phyloP scores from a whole-genome alignment of 768 basidiomycete genomes.

The Rhodotorula taiwanensis region DNA sequence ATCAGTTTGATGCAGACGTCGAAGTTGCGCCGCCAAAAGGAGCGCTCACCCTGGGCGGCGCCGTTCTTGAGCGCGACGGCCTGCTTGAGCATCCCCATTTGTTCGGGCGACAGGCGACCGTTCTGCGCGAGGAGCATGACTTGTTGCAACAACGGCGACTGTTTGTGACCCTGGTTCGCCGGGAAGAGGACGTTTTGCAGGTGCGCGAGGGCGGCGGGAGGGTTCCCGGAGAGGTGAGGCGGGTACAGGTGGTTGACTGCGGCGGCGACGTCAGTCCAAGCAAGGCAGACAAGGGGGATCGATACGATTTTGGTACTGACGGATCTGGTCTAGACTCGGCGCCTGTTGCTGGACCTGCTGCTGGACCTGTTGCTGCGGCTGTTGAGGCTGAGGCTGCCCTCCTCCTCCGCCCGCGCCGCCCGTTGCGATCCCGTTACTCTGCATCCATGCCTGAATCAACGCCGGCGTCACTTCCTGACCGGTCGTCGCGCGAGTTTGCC shows the following conservation, averaged over 20 bases:
- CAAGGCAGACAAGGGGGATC: too few species aligned
- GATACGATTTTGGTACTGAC: not conserved
- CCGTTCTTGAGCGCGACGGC: constrained; percentile 25
- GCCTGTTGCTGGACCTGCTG: constrained; percentile 14
- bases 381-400: not conserved
- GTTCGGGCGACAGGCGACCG: constrained; percentile 22
- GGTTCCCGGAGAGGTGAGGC: constrained; percentile 21
- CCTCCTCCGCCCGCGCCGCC: not conserved
- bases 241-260: constrained; percentile 27
- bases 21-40: too few species aligned
- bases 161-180: constrained; percentile 23
- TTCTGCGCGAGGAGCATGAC: constrained; percentile 34
- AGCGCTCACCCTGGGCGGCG: constrained; percentile 8
- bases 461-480: constrained; percentile 29
- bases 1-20: too few species aligned
- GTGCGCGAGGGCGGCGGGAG: constrained; percentile 16
- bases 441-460: constrained; percentile 33
- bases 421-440: constrained; percentile 14
- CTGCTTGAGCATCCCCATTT: constrained; percentile 28
- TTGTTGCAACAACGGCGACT: constrained; percentile 24
- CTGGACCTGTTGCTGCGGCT: constrained; percentile 4
- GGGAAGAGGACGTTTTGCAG: constrained; percentile 32
- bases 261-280: too few species aligned
- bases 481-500: constrained; percentile 12
- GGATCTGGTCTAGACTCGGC: constrained; percentile 8